Conservation (phyloP, 495 filamentous ascomycete genomes). For the Cudoniella acicularis region DNA sequence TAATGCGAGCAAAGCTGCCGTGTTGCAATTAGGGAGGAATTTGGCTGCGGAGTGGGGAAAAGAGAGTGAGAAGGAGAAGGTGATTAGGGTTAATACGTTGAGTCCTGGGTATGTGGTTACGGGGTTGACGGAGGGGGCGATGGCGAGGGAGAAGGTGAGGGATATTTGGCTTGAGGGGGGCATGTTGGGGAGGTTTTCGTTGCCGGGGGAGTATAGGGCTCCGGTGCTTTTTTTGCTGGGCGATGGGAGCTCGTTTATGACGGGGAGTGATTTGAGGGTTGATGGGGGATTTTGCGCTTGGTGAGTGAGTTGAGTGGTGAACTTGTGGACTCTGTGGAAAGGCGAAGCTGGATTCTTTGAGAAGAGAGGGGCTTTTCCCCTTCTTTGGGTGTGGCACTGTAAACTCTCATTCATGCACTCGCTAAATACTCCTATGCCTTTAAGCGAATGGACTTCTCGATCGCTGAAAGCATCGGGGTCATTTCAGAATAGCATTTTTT, state of each 20-base stretch:
- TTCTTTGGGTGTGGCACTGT: no score
- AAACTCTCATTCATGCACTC: no score
- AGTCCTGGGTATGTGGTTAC: constrained; percentile 92
- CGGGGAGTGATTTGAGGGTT: constrained; percentile 70
- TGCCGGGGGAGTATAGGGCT: constrained; percentile 75
- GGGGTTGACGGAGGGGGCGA: constrained; percentile 80
- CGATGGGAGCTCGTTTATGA: constrained; percentile 89
- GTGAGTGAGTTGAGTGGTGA: neutral
- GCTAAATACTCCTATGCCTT: no score
- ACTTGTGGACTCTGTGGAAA: no score
- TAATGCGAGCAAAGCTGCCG: constrained; percentile 81
- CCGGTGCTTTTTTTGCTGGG: constrained; percentile 80
- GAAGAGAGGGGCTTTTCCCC: no score
- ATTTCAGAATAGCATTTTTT: no score
- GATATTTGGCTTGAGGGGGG: constrained; percentile 82
- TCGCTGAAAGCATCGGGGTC: no score
- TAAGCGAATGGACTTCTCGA: no score
- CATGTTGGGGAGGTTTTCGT: constrained; percentile 79
- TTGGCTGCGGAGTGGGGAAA: neutral
- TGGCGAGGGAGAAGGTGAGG: constrained; percentile 71
- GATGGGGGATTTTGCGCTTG: constrained; percentile 64
- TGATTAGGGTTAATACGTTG: constrained; percentile 88
- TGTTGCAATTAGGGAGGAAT: constrained; percentile 58
- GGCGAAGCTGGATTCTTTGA: no score
- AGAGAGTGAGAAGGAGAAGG: neutral